Evolutionary conservation across 306 rosid species (phyloP), one percentile per base, ranked within the genome.

Genomic region (Lotus japonicus): DNA sequence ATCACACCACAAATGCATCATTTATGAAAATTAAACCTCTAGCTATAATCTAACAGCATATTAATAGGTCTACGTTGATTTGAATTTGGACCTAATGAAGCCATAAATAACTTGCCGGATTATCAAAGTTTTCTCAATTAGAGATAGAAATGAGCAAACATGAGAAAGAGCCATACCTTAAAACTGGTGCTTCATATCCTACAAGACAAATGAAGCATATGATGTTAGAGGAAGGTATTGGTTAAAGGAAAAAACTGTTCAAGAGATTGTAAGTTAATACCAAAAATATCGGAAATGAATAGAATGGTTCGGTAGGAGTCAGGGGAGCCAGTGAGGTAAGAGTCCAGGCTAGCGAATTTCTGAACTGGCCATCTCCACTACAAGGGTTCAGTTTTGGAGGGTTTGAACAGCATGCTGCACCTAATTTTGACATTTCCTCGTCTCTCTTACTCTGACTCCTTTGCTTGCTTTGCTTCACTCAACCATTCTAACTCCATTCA

Each of bases 151-250:
- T n/a, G 3, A 58, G 28, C 11, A 38, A 54, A 17, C 10, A 38
- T 11, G 52, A 17, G 11, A 50, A 14, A 41, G 13, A 46, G 55
- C 15, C 71, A 15, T 77, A 87, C 91, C 95, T 90, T 68, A 85
- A 70, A 61, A 78, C 76, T 45, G 92, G 89, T 2, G 97, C 88
- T 63, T 87, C 83, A 77, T 56, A 74, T 44, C 97, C 91, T 87
- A 84, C 72, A 80, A 14, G 26, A 74, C 41, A 72, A 74, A 52
- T n/a, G n/a, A n/a, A n/a, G n/a, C n/a, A n/a, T n/a, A n/a, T n/a
- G n/a, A n/a, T n/a, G n/a, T n/a, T n/a, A n/a, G n/a, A n/a, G n/a
- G n/a, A n/a, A n/a, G n/a, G n/a, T n/a, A n/a, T n/a, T n/a, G n/a
- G n/a, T n/a, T n/a, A n/a, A n/a, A n/a, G n/a, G n/a, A n/a, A n/a